Percentiles rank a stretch among this genome's conserved stretches.
Conservation (phyloP, 352 stramenopile species). For the Phytopythium mirpurense region DNA sequence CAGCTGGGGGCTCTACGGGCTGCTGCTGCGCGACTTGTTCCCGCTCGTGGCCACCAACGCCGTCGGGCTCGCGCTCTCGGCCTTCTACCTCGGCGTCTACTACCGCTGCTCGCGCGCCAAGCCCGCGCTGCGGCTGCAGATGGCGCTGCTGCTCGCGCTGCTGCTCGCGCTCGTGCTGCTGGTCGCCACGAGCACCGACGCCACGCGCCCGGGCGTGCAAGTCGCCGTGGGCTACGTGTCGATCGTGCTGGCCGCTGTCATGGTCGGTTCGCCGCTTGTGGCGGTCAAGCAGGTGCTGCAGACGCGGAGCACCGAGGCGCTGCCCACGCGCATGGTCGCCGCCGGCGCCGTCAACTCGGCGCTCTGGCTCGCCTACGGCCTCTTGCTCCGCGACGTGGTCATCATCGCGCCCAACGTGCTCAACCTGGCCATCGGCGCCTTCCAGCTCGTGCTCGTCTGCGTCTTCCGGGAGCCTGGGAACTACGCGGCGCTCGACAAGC, state of each 20-base stretch:
- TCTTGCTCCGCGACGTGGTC: conserved; percentile 45
- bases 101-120: conserved; percentile 14
- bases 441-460: conserved; percentile 50
- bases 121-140: conserved; percentile 18
- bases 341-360: conserved; percentile 39
- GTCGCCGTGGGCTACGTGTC: conserved; percentile 45
- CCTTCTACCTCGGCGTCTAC: conserved; percentile 47
- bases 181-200: conserved; percentile 21
- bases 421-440: conserved; percentile 47
- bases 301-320: conserved; percentile 28
- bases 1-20: conserved; percentile 46
- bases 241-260: conserved; percentile 49
- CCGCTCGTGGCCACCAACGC: conserved; percentile 46
- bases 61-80: conserved; percentile 31
- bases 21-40: conserved; percentile 46
- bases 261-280: conserved; percentile 57
- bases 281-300: conserved; percentile 42
- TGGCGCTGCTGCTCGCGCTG: conserved; percentile 13
- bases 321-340: conserved; percentile 49
- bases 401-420: conserved; percentile 56
- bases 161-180: conserved; percentile 31
- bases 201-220: conserved; percentile 21
- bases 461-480: conserved; percentile 15
- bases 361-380: conserved; percentile 49
- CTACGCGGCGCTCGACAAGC: conserved; percentile 29